These are phyloP conservation scores for Solanum clarkiae DNA, from an alignment of 257 asterid species.

Conservation along the genomic window DNA sequence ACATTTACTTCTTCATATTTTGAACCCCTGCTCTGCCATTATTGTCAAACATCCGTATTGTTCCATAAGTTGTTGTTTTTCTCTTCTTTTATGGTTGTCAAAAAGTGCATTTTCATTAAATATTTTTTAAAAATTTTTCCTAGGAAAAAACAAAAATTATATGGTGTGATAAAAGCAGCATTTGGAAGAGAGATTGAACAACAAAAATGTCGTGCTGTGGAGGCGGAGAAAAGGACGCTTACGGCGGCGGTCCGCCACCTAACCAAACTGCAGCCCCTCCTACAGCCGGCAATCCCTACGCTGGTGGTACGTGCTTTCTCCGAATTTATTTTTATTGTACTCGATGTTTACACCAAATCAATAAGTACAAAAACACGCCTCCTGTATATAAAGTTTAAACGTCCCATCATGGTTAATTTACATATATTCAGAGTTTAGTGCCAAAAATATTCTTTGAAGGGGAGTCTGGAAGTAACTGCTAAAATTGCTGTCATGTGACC, in stretches of 20 bases:
- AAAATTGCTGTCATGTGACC: too few species aligned
- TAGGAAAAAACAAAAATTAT: background rate
- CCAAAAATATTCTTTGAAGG: too few species aligned
- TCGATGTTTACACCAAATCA: background rate
- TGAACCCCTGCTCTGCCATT: too few species aligned
- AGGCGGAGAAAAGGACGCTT: slow-evolving; percentile 62
- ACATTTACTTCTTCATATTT: background rate
- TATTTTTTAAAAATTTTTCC: too few species aligned
- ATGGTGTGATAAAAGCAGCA: background rate
- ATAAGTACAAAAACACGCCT: background rate
- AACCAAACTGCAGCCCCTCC: slow-evolving; percentile 58
- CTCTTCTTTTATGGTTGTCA: too few species aligned
- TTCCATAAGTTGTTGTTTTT: too few species aligned
- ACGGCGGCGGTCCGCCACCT: slow-evolving; percentile 40
- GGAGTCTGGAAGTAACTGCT: too few species aligned
- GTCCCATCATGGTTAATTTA: background rate
- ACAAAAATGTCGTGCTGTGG: slow-evolving; percentile 68
- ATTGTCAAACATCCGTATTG: too few species aligned
- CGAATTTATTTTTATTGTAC: background rate
- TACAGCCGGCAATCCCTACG: slow-evolving; percentile 43
- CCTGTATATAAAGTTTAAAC: background rate
- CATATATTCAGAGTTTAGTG: background rate
- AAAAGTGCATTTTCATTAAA: too few species aligned
- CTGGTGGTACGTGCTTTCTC: slow-evolving; percentile 27
- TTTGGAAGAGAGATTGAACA: background rate